phyloP scores from a whole-genome alignment of 345 rosid species.

The Arabidopsis thaliana region TAIR10.1 NC_003070.9:29428501-29429000 shows the following conservation, averaged over 20 bases:
- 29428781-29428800: conserved; percentile 12
- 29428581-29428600: background rate
- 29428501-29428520: background rate
- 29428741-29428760: background rate
- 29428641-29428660: conserved; percentile 8
- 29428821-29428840: conserved; percentile 25
- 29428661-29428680: conserved; percentile 19
- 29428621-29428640: conserved; percentile 6
- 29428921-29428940: conserved; percentile 23
- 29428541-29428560: too few relatives aligned
- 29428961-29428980: background rate
- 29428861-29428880: conserved; percentile 35
- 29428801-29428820: conserved; percentile 32
- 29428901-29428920: background rate
- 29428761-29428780: conserved; percentile 18
- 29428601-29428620: conserved; percentile 5
- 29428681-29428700: background rate
- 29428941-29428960: background rate
- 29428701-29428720: background rate
- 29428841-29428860: conserved; percentile 21
- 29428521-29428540: background rate
- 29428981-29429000: conserved; percentile 17
- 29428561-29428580: background rate
- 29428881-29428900: conserved; percentile 3
- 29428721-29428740: conserved; percentile 20